Base-by-base conservation (phyloP, 352 stramenopile species). In the Blastocystis hominis region DNA sequence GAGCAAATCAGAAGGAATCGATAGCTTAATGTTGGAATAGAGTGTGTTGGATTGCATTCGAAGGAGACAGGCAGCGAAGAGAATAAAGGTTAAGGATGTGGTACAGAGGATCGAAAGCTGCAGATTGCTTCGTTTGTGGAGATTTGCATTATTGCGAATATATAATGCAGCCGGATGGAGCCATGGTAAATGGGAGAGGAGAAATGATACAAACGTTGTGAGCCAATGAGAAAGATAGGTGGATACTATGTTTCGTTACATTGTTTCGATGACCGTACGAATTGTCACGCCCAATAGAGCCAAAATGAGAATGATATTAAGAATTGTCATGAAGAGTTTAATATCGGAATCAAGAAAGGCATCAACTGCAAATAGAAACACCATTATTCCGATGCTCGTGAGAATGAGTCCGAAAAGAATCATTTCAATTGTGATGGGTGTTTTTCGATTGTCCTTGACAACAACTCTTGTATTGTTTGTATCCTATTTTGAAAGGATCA, bases 381-480 rank as follows among this genome's bases (percentile, higher is more conserved):
- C 53, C 17, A 84, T 15, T 24, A 84, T 64, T 38, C 72, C 72
- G 2, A 77, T 56, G n/a, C n/a, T 0, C 7, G 5, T 6, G 15
- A 84, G 53, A 42, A 84, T 24, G 3, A 84, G 9, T 3, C 72
- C 72, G 44, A 84, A 84, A 1, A 84, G 36, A 7, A 84, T 84
- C 72, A 84, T 84, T 84, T 84, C 46, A 30, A 66, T 15, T 13
- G 72, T 68, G 50, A 84, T 84, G 3, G 72, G 72, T 42, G 72
- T 84, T 50, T 84, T 84, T 20, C 72, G 72, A 68, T 68, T 84
- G 55, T 84, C 72, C 38, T 66, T 55, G 6, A 84, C 72, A 20
- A 66, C n/a, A 9, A 84, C 56, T 3, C 72, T 13, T 24, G 72
- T 84, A 34, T 84, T 53, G 30, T 84, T 84, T 3, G 47, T 17